Base-by-base conservation (phyloP, 768 basidiomycete genomes). In the Pulveroboletus sp. region DNA sequence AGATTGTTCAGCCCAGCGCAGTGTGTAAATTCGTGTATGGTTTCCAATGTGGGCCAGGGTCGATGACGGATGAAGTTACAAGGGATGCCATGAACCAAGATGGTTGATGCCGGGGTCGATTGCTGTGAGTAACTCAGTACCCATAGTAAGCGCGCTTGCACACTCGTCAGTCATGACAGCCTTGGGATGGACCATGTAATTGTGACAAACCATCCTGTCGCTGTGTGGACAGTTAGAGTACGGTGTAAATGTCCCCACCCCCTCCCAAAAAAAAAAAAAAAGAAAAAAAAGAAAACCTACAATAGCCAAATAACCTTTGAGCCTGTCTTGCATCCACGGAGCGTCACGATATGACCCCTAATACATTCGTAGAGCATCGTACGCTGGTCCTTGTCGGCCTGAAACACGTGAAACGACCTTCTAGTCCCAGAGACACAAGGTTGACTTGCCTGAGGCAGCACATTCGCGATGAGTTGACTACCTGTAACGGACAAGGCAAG, bases 281-380 rank as follows among this genome's bases (percentile, higher is more conserved):
- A n/a, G n/a, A n/a, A n/a, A 12, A 39, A 54, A 39, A 39, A 24
- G 31, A 27, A 35, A 5, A 44, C 77, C 42, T 63, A 79, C 78
- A 93, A 93, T 43, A 93, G 76, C 90, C 90, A 93, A 62, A 92
- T 92, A 61, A 92, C 88, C 64, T 90, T 91, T 1, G 89, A 91
- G 26, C 90, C 90, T 2, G 90, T 90, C 75, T 92, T 92, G 64
- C 89, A 91, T 18, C 90, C 90, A 33, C 90, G 80, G n/a, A 93
- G 74, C 27, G 89, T 92, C 41, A 92, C 89, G 56, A 92, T 90
- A 61, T 92, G 89, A 3, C 88, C 87, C 35, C 85, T 77, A 55
- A 92, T 90, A 58, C 90, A 90, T 38, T 92, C 89, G 59, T 90
- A 92, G 32, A 93, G 73, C 51, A 83, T 67, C 3, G 85, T 81